Conservation (phyloP, 495 filamentous ascomycete species). For the Cetradonia linearis region DNA sequence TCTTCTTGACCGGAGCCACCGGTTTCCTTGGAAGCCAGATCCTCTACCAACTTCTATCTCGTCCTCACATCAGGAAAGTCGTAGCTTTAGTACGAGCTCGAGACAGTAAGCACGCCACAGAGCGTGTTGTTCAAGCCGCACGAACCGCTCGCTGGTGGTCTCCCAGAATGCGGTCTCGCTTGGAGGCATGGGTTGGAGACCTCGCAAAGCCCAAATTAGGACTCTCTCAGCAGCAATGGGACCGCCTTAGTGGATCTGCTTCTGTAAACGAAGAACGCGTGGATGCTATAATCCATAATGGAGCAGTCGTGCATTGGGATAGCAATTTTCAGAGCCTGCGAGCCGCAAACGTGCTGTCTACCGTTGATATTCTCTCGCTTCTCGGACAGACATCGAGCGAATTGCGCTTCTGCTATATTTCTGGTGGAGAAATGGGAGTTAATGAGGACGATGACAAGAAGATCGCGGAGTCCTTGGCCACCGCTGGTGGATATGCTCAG, state of each 20-base stretch:
- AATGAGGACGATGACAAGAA: constrained; percentile 12
- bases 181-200: constrained; percentile 31
- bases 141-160: constrained; percentile 23
- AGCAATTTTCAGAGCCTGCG: constrained; percentile 22
- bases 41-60: constrained; percentile 21
- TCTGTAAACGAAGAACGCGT: constrained; percentile 14
- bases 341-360: constrained; percentile 27
- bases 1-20: constrained; percentile 28
- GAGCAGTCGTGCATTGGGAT: constrained; percentile 29
- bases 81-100: constrained; percentile 25
- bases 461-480: constrained; percentile 7
- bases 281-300: constrained; percentile 31
- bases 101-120: constrained; percentile 14
- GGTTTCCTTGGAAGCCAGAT: constrained; percentile 31
- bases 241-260: constrained; percentile 15
- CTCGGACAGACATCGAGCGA: constrained; percentile 5
- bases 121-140: constrained; percentile 22
- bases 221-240: constrained; percentile 20
- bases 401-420: constrained; percentile 24
- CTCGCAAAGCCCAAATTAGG: constrained; percentile 26
- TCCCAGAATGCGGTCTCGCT: constrained; percentile 7
- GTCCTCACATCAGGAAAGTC: constrained; percentile 19
- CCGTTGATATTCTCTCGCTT: constrained; percentile 22
- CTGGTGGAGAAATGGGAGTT: constrained; percentile 23
- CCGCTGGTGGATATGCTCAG: constrained; percentile 27